Conservation (phyloP, 352 stramenopile genomes). For the Globisporangium emineosum region DNA sequence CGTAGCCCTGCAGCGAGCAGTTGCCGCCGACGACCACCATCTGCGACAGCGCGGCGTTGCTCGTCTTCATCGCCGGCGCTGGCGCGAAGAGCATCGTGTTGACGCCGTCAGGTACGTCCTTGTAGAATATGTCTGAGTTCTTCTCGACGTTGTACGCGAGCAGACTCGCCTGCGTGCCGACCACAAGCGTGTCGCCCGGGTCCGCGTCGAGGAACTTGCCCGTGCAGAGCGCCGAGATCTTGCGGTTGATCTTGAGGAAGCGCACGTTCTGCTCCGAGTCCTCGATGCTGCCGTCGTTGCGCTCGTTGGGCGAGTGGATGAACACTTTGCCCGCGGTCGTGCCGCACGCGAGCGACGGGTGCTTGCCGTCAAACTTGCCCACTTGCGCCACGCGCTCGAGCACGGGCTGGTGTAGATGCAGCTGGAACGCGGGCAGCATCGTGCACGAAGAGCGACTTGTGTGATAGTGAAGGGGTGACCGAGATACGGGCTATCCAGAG, state of each 20-base stretch:
- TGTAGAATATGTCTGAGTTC: slow-evolving; percentile 94
- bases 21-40: slow-evolving; percentile 92
- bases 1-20: slow-evolving; percentile 90
- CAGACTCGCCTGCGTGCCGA: slow-evolving; percentile 88
- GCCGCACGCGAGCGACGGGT: slow-evolving; percentile 73
- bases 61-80: slow-evolving; percentile 33
- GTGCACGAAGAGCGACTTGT: no score
- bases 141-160: slow-evolving; percentile 92
- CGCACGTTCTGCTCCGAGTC: slow-evolving; percentile 57
- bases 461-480: not conserved
- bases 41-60: slow-evolving; percentile 28
- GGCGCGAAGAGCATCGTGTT: slow-evolving; percentile 80
- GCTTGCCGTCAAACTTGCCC: slow-evolving; percentile 78
- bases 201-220: slow-evolving; percentile 67
- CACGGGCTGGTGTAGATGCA: slow-evolving; percentile 80
- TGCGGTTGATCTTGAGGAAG: slow-evolving; percentile 92
- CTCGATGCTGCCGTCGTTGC: slow-evolving; percentile 37
- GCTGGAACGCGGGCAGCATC: slow-evolving; percentile 82
- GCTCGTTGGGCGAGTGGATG: slow-evolving; percentile 86
- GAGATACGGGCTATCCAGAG: not conserved
- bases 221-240: slow-evolving; percentile 75
- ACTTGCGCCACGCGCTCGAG: slow-evolving; percentile 70
- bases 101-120: slow-evolving; percentile 83
- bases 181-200: slow-evolving; percentile 75
- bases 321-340: slow-evolving; percentile 91